Evolutionary conservation across 345 rosid species (phyloP), one percentile per base, ranked within the genome.

Genomic region (Sapria himalayana): DNA sequence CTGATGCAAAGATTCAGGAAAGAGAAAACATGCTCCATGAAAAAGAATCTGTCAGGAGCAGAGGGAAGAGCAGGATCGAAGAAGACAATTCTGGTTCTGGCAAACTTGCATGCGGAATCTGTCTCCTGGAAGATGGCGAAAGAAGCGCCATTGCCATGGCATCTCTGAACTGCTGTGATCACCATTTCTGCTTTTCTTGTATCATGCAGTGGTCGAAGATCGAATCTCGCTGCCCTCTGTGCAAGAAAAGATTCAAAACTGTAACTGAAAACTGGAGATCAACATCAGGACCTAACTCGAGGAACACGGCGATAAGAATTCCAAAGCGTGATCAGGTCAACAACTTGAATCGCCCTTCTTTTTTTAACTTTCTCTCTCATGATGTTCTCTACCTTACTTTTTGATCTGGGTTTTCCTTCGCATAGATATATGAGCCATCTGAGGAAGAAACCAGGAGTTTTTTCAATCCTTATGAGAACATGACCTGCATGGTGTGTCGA

Each of bases 121-220:
- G 99, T 67, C 71, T 91, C 20, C 71, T 95, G 3, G 93, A 70
- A 56, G 99, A 84, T 61, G 92, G 84, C 46, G 80, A 67, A 62
- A 69, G 89, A 45, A 74, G 84, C 60, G 64, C 75, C 39, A 77
- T 74, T 51, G 64, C 75, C 39, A 77, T 74, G 53, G 99, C 95
- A 46, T 74, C 67, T 9, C 54, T 91, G 32, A 55, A 80, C 64
- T 84, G 92, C 48, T 91, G 99, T 65, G 55, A 70, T 54, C 99
- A 91, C 61, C 77, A 84, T 61, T 91, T 91, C 61, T 91, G 99
- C 55, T 91, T 84, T 61, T 61, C 81, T 27, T 91, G 99, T 71
- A 84, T 91, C 50, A 73, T 73, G 81, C 93, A 73, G 52, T 91
- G 99, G 99, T 80, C 99, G 1, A 84, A 77, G 57, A 92, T 91